Base-by-base conservation (phyloP, 2,329 filamentous ascomycete species). In the Pseudogymnoascus sp. region DNA sequence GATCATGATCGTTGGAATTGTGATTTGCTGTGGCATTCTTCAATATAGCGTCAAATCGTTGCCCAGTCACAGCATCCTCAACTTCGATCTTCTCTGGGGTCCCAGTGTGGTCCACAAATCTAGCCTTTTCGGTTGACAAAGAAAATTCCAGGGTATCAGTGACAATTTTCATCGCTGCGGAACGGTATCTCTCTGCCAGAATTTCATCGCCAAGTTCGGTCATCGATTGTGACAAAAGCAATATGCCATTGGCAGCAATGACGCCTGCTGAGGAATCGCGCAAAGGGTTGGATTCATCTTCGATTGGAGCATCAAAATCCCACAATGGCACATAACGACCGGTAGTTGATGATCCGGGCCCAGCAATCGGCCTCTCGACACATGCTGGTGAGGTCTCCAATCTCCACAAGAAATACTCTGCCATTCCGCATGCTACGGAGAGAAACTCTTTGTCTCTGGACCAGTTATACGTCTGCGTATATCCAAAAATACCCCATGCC, bases 281-380 rank as follows among this genome's bases (percentile, higher is more conserved):
- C n/a, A 53, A 26, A 31, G 47, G 47, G n/a, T 53, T 53, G 8
- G 47, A 16, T 31, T 53, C 38, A 35, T 75, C 70, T 1, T 72
- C 66, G 5, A 75, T 66, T 0, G 80, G 80, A 0, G 80, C 80
- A 64, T 82, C 77, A 56, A 82, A 82, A 62, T 83, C 81, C 75
- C 75, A 76, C 0, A 75, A 68, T 2, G 75, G 75, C 1, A 74
- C 71, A 16, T 69, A 66, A 10, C 70, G 56, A 1, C 70, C 67
- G 7, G 26, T 53, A 16, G 42, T 61, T 42, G 33, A 8, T 10
- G 19, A 42, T 24, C 59, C 37, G 7, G 13, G 14, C 8, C 59
- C 59, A 26, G 59, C 13, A 8, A 16, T 31, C 5, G 59, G 33
- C 33, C 65, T 40, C 50, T 73, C 69, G 1, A 77, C 74, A 2